A percentile compares a stretch with the other conserved stretches of the same genome.
Evolutionary conservation across 2,329 filamentous ascomycete genomes (phyloP).

Genomic region (Trichophyton schoenleinii): DNA sequence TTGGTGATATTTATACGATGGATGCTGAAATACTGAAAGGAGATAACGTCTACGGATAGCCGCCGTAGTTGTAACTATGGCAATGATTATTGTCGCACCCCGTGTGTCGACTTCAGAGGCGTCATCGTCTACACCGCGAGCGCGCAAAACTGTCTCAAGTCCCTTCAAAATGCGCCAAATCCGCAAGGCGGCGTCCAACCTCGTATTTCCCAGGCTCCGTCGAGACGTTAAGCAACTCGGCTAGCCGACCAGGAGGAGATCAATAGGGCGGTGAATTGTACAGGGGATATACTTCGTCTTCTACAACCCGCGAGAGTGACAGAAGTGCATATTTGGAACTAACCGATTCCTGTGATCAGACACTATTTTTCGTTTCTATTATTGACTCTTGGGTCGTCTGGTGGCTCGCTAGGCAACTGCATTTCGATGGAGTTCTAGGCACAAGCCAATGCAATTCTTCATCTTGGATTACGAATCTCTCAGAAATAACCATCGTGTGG

Average conservation of each 20-base stretch:
- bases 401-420: not conserved
- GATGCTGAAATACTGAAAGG: too few species aligned
- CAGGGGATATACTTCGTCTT: not conserved
- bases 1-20: too few species aligned
- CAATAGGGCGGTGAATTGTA: not conserved
- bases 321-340: too few species aligned
- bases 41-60: too few species aligned
- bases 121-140: too few species aligned
- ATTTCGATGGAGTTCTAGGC: not conserved
- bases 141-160: too few species aligned
- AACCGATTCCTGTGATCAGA: not conserved
- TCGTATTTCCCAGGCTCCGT: not conserved
- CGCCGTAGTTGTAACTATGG: too few species aligned
- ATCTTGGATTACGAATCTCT: not conserved
- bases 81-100: too few species aligned
- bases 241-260: not conserved
- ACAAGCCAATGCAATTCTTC: not conserved
- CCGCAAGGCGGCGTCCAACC: not conserved
- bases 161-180: too few species aligned
- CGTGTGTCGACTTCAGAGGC: too few species aligned
- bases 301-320: too few species aligned
- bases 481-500: not conserved
- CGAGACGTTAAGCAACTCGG: not conserved
- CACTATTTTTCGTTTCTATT: not conserved
- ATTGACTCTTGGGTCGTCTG: not conserved